Evolutionary conservation across 768 basidiomycete species (phyloP).

Genomic region (Kwoniella botswanensis): DNA sequence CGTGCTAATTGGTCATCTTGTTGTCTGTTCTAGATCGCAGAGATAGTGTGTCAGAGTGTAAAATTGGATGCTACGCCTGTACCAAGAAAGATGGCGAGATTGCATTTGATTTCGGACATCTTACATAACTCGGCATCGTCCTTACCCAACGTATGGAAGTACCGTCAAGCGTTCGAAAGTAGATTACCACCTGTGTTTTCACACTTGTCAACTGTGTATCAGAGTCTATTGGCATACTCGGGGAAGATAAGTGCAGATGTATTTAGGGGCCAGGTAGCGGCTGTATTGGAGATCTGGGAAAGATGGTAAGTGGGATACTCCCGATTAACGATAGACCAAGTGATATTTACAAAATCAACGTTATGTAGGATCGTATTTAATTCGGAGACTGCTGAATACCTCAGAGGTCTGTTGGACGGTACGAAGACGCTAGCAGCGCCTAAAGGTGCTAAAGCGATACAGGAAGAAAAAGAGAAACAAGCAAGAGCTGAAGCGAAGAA

Average conservation of each 20-base stretch:
- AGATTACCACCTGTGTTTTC: conserved; percentile 93
- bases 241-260: conserved; percentile 94
- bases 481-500: neutral
- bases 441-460: conserved; percentile 4
- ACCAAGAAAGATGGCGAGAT: conserved; percentile 93
- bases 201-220: conserved; percentile 90
- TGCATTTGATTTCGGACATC: conserved; percentile 96
- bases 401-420: conserved; percentile 73
- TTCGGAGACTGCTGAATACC: conserved; percentile 77
- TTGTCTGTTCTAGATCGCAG: conserved; percentile 69
- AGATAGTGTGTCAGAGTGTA: conserved; percentile 86
- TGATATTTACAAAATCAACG: neutral
- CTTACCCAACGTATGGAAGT: conserved; percentile 96
- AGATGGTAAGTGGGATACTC: conserved; percentile 66
- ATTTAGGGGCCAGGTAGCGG: conserved; percentile 89
- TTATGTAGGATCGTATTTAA: conserved; percentile 79
- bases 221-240: conserved; percentile 74
- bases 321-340: neutral
- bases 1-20: conserved; percentile 15
- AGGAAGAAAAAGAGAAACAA: neutral
- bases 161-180: conserved; percentile 89
- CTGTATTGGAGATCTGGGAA: conserved; percentile 94
- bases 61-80: conserved; percentile 90
- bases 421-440: conserved; percentile 30
- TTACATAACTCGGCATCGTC: conserved; percentile 94